A percentile compares a stretch with the other conserved stretches of the same genome.
Evolutionary conservation across 2,329 filamentous ascomycete genomes (phyloP).

Genomic region (Diaporthe sp.): DNA sequence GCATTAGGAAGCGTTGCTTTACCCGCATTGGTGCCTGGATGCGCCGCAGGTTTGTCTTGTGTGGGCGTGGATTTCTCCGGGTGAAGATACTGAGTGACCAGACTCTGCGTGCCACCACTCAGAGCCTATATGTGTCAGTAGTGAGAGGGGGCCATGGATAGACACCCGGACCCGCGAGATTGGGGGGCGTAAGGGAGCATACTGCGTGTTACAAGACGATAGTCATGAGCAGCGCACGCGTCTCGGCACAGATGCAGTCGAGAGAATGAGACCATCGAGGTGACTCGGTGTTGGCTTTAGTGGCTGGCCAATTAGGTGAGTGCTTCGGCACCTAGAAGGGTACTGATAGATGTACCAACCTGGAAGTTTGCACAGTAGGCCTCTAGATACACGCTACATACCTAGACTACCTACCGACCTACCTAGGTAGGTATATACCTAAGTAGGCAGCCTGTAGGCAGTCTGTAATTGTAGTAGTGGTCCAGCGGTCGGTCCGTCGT

Average conservation of each 20-base stretch:
- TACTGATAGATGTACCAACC: not conserved
- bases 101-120: not conserved
- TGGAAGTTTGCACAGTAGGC: not conserved
- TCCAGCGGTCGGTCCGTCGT: not conserved
- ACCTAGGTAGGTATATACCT: not conserved
- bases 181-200: not conserved
- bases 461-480: not conserved
- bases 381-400: not conserved
- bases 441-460: not conserved
- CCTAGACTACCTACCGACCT: too few species aligned
- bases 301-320: not conserved
- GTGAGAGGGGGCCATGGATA: not conserved
- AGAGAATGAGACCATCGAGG: not conserved
- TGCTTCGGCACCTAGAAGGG: not conserved
- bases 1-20: not conserved
- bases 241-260: not conserved
- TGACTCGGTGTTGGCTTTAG: not conserved
- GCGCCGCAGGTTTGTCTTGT: not conserved
- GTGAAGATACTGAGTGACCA: not conserved
- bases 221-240: not conserved
- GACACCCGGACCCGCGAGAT: not conserved
- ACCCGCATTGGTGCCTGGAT: not conserved
- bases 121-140: not conserved
- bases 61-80: not conserved
- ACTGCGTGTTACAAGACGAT: too few species aligned